Evolutionary conservation across 148 eudicot species (phyloP).

Genomic region (Nyssa sinensis): DNA sequence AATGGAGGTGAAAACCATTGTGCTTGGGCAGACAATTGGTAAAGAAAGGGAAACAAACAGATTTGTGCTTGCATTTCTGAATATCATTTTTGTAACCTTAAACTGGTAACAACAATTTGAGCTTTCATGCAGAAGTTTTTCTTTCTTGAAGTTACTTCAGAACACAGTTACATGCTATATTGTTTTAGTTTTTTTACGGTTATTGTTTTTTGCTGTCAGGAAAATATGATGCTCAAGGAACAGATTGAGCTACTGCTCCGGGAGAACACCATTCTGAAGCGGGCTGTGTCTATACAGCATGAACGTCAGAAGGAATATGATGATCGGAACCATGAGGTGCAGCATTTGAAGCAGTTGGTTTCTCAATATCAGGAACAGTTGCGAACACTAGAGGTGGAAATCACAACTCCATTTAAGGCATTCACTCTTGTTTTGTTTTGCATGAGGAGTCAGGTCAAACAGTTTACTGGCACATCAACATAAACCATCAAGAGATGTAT

Average conservation of each 20-base stretch:
- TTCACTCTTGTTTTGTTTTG: background rate
- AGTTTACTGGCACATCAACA: conserved; percentile 18
- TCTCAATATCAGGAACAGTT: conserved; percentile 83
- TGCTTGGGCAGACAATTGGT: too few relatives aligned
- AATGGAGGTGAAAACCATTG: too few relatives aligned
- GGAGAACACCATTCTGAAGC: conserved; percentile 75
- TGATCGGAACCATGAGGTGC: conserved; percentile 56
- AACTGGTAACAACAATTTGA: too few relatives aligned
- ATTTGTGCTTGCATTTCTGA: too few relatives aligned
- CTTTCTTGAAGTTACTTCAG: too few relatives aligned
- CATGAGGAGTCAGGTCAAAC: background rate
- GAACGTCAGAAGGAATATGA: conserved; percentile 84
- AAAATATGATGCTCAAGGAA: conserved; percentile 71
- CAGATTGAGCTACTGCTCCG: conserved; percentile 60
- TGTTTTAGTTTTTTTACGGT: background rate
- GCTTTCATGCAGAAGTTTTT: too few relatives aligned
- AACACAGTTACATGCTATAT: too few relatives aligned
- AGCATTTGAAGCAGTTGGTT: conserved; percentile 70
- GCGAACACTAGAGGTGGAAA: conserved; percentile 67
- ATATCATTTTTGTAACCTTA: too few relatives aligned
- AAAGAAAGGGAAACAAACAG: too few relatives aligned
- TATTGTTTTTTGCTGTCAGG: conserved; percentile 37
- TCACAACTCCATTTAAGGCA: background rate
- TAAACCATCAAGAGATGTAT: too few relatives aligned
- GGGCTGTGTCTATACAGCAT: conserved; percentile 77